A percentile compares a stretch with the other conserved stretches of the same genome.
Conservation (phyloP, 2,329 filamentous ascomycete genomes). For the Alternaria tenuissima region DNA sequence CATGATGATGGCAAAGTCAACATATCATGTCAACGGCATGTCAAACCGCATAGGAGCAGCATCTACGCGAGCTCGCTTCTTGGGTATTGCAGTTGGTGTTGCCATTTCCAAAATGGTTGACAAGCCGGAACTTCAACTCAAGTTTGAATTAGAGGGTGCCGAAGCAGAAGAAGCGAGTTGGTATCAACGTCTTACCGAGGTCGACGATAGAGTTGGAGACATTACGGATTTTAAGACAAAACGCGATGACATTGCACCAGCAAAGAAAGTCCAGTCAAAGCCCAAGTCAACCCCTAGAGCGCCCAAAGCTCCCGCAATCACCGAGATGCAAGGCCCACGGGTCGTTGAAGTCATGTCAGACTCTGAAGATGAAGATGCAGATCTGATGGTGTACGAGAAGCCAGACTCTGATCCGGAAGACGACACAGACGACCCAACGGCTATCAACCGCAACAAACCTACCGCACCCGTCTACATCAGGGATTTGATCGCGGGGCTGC, state of each 20-base stretch:
- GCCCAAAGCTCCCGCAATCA: conserved; percentile 21
- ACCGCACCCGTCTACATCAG: conserved; percentile 89
- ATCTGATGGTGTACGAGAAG: conserved; percentile 81
- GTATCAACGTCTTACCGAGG: conserved; percentile 72
- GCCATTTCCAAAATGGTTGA: conserved; percentile 72
- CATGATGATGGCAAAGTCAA: conserved; percentile 73
- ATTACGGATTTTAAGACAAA: conserved; percentile 27
- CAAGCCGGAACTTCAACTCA: conserved; percentile 73
- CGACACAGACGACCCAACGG: conserved; percentile 89
- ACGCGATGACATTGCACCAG: neutral
- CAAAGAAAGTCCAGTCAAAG: conserved; percentile 8
- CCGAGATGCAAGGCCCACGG: conserved; percentile 50
- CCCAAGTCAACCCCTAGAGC: conserved; percentile 17
- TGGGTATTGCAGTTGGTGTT: conserved; percentile 89
- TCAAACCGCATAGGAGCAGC: conserved; percentile 85
- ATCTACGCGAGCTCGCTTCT: conserved; percentile 76
- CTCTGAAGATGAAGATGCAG: conserved; percentile 61
- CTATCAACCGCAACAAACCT: conserved; percentile 83
- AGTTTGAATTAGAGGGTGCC: conserved; percentile 85
- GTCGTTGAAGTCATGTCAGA: conserved; percentile 64
- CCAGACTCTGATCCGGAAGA: conserved; percentile 89
- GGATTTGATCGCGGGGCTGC: conserved; percentile 79
- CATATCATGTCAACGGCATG: conserved; percentile 76
- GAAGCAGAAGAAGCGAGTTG: conserved; percentile 75
- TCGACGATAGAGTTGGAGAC: conserved; percentile 69